Evolutionary conservation across 2,329 filamentous ascomycete species (phyloP).

Genomic region (Neocatenulostroma microsporum): DNA sequence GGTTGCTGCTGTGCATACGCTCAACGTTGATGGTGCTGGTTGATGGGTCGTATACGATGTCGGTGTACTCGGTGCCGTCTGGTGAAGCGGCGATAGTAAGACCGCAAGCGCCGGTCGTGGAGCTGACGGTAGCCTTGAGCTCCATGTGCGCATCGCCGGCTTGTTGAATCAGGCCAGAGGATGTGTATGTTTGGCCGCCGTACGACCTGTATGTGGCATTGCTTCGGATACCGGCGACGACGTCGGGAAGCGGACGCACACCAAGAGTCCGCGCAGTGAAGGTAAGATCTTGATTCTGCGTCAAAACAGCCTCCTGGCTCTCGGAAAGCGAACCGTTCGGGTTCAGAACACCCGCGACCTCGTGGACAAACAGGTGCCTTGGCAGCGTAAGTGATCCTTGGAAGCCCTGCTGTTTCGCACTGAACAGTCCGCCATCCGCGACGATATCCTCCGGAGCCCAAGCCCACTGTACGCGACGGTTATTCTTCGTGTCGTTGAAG

Average conservation of each 20-base stretch:
- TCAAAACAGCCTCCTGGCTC: slow-evolving; percentile 17
- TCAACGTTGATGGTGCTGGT: slow-evolving; percentile 42
- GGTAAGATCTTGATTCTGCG: slow-evolving; percentile 27
- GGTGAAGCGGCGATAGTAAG: slow-evolving; percentile 38
- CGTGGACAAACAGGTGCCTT: slow-evolving; percentile 41
- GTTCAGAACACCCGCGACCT: slow-evolving; percentile 33
- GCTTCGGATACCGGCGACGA: slow-evolving; percentile 35
- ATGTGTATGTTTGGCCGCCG: slow-evolving; percentile 20
- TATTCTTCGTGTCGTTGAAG: slow-evolving; percentile 43
- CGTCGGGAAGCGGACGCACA: slow-evolving; percentile 37
- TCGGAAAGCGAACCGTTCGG: slow-evolving; percentile 21
- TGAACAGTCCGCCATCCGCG: slow-evolving; percentile 32
- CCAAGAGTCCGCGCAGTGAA: slow-evolving; percentile 40
- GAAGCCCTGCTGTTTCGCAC: slow-evolving; percentile 35
- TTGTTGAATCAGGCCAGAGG: slow-evolving; percentile 22
- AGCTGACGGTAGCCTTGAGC: slow-evolving; percentile 31
- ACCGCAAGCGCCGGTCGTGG: slow-evolving; percentile 35
- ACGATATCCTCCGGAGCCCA: slow-evolving; percentile 40
- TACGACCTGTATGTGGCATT: slow-evolving; percentile 17
- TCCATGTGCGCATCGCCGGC: slow-evolving; percentile 34
- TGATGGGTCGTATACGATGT: slow-evolving; percentile 39
- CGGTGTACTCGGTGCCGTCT: slow-evolving; percentile 37
- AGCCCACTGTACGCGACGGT: slow-evolving; percentile 41
- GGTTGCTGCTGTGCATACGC: slow-evolving; percentile 35
- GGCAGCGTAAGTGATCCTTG: slow-evolving; percentile 39